Evolutionary conservation across 768 basidiomycete species (phyloP), one percentile per base, ranked within the genome.

Genomic region (Floccularia luteovirens): DNA sequence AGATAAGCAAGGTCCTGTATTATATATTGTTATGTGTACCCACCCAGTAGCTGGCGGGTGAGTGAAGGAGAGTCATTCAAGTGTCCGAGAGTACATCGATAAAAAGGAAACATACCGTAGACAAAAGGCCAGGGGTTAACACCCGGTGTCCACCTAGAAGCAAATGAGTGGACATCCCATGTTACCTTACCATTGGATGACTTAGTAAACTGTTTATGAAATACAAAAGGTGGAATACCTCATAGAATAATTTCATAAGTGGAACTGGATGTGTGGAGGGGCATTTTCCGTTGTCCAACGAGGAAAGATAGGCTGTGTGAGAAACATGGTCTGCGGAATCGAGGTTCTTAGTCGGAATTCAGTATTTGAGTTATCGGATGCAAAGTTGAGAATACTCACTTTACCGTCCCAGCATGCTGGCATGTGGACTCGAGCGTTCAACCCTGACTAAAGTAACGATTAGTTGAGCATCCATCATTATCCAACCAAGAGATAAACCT

Each of bases 11-110:
- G 22, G 27, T 55, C n/a, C 46, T 14, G 14, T 8, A 14, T 28
- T 28, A 28, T 28, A 8, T 8, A 28, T 8, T 28, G 27, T 8
- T 28, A n/a, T n/a, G 8, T 8, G 14, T 8, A 28, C 27, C 10
- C 10, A 67, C 66, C 66, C 66, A 23, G 61, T 63, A 3, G 74
- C 66, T 55, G 12, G n/a, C n/a, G n/a, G n/a, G n/a, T n/a, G n/a
- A n/a, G n/a, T n/a, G n/a, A n/a, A n/a, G n/a, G n/a, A n/a, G n/a
- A n/a, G n/a, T n/a, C 14, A 31, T 16, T n/a, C 10, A 19, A 20
- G 2, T n/a, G 14, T n/a, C 24, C n/a, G 2, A 24, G 20, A 3
- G 4, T 36, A 16, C 17, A 16, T 14, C 27, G 27, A 28, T 8
- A 21, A 5, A 19, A 8, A 13, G 10, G 16, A 10, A 6, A 43